Evolutionary conservation across 257 asterid species (phyloP), one percentile per base, ranked within the genome.

Genomic region (Nicotiana undulata): DNA sequence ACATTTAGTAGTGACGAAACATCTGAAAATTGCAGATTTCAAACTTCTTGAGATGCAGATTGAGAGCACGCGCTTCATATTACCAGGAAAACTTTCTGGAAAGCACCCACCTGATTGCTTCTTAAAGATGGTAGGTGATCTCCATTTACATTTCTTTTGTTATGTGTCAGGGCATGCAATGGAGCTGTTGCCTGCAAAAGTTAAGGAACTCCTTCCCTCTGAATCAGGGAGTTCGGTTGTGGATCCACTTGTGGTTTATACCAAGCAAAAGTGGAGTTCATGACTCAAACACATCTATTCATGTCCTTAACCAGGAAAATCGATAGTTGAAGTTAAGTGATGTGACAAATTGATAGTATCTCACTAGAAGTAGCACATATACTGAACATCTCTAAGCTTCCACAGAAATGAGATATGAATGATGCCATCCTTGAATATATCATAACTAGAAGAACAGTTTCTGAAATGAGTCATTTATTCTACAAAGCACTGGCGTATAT

Each of bases 61-160:
- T 63, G 93, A 86, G 89, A 89, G 90, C 83, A 81, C 91, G 63
- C 96, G 89, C 76, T 86, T 87, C 67, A 90, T 93, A 96, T 84
- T 85, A 49, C 94, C 93, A 53, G 91, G 90, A 86, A 92, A 87
- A 82, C 76, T 83, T 83, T 89, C 91, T 76, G 92, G 90, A 63
- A 93, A 88, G 83, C 85, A 75, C 77, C 86, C 84, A 75, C 97
- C 97, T 13, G 97, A 86, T 74, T 93, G 95, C 95, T 91, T 91
- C 88, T 90, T 95, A 74, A 92, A 87, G 85, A 86, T 95, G 99
- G 99, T 95, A 90, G 32, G 75, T 16, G n/a, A 56, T 40, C 28
- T 79, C 68, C 37, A 24, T 32, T n/a, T 68, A 20, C 77, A 20
- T 40, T 40, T 40, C 29, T 34, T 66, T 34, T 1, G 75, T 32